These are phyloP conservation scores for Cladosporium cucumerinum DNA, from an alignment of 2,329 filamentous ascomycete genomes.

Conservation along the genomic window DNA sequence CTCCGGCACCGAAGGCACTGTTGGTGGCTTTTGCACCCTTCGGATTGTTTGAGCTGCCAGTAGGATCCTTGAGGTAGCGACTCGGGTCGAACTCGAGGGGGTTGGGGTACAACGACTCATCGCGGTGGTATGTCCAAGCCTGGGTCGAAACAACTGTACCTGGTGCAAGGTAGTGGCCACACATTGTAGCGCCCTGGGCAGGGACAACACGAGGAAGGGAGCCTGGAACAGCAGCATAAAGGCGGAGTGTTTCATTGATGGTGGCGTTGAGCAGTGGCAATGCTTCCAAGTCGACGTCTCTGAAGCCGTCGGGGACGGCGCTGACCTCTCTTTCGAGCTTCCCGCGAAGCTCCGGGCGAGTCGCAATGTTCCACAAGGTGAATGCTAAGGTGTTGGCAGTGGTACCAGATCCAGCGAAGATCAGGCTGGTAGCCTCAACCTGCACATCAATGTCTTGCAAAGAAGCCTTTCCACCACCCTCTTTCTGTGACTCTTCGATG, in stretches of 20 bases:
- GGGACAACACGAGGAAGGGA: slow-evolving; percentile 30
- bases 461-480: slow-evolving; percentile 24
- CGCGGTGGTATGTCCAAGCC: slow-evolving; percentile 39
- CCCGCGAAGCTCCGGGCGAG: slow-evolving; percentile 22
- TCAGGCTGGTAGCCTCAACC: slow-evolving; percentile 29
- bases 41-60: slow-evolving; percentile 19
- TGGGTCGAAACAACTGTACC: slow-evolving; percentile 39
- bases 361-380: slow-evolving; percentile 30
- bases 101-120: slow-evolving; percentile 25
- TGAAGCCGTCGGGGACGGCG: slow-evolving; percentile 20
- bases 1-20: slow-evolving; percentile 67
- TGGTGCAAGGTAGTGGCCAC: slow-evolving; percentile 36
- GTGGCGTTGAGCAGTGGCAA: slow-evolving; percentile 26
- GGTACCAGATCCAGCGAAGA: slow-evolving; percentile 35
- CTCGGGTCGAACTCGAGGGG: slow-evolving; percentile 26
- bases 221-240: slow-evolving; percentile 34
- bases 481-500: slow-evolving; percentile 24
- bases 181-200: slow-evolving; percentile 27
- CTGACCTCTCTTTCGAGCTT: slow-evolving; percentile 29
- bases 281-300: slow-evolving; percentile 25
- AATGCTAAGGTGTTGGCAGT: slow-evolving; percentile 33
- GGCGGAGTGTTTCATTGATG: slow-evolving; percentile 38
- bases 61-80: slow-evolving; percentile 36
- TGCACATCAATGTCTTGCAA: slow-evolving; percentile 29
- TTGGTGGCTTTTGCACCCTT: slow-evolving; percentile 51